These are phyloP conservation scores for Metschnikowia colocasiae DNA, from an alignment of 805 yeast genomes.

Conservation along the genomic window DNA sequence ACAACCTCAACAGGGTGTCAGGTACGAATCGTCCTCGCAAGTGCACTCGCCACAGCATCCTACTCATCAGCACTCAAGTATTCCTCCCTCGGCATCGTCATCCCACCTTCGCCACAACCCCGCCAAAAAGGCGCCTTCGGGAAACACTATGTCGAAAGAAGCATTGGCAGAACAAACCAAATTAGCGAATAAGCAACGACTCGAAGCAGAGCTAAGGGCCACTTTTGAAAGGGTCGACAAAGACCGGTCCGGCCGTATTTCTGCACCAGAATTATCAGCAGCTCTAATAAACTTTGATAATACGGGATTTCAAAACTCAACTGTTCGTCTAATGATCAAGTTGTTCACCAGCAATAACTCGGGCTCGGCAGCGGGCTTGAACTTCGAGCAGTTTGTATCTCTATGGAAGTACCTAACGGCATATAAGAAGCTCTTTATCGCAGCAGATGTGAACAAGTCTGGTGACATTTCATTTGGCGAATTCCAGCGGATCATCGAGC, in stretches of 20 bases:
- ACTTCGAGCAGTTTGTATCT: conserved; percentile 61
- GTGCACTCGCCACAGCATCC: conserved; percentile 3
- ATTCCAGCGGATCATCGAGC: conserved; percentile 55
- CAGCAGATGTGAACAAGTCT: conserved; percentile 56
- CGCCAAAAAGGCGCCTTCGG: conserved; percentile 16
- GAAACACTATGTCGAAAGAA: conserved; percentile 21
- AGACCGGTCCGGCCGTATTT: conserved; percentile 50
- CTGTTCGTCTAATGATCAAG: conserved; percentile 59
- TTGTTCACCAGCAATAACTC: conserved; percentile 45
- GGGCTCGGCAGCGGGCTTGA: conserved; percentile 24
- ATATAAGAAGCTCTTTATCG: conserved; percentile 60
- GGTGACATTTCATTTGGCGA: conserved; percentile 65
- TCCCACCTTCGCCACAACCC: conserved; percentile 7
- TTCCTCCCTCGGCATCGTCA: background rate
- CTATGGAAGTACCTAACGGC: conserved; percentile 66
- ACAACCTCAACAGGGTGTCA: conserved; percentile 1
- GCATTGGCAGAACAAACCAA: conserved; percentile 16
- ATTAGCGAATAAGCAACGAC: conserved; percentile 34
- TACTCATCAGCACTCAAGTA: conserved; percentile 2
- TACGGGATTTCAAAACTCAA: conserved; percentile 55
- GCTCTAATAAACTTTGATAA: conserved; percentile 64
- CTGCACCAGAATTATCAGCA: conserved; percentile 53
- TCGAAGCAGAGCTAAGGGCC: conserved; percentile 46
- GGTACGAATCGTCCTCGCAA: conserved; percentile 4
- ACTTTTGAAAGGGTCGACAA: conserved; percentile 55